Evolutionary conservation across 352 stramenopile genomes (phyloP), one percentile per base, ranked within the genome.

Genomic region (Phytophthora sojae): DNA sequence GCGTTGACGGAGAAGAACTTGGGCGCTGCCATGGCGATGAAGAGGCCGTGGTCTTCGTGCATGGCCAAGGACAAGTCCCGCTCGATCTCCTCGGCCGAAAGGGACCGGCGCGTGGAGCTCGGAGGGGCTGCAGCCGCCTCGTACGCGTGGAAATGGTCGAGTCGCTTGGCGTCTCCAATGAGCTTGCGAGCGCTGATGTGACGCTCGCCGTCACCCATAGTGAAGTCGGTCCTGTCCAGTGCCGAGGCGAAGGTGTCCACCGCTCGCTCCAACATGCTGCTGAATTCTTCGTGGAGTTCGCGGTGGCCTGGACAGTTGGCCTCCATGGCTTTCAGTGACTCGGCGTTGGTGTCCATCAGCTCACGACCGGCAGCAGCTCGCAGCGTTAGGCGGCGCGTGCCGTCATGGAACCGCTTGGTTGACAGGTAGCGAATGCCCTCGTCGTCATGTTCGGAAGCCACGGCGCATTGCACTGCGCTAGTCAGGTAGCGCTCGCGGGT

Each of bases 61-160:
- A 88, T 73, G 15, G 57, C 58, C 25, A 92, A 76, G 30, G 84
- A 92, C 61, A 89, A 66, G 58, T 78, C 71, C 3, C 39, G 42
- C 17, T 72, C 64, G 6, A 62, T 51, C 30, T 44, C 37, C 6
- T 61, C 58, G 17, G 39, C 50, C 26, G 54, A 67, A 51, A 69
- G 42, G 0, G 54, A 63, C 4, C 52, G 49, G 23, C 52, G 52
- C 17, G 1, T 50, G 9, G 58, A 61, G 26, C n/a, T 60, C 29
- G 30, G 0, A n/a, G 37, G 5, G 12, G 39, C 7, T 15, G 55
- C 7, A 61, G 63, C 56, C 17, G 79, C 76, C 44, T 90, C 70
- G 62, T 92, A 92, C 23, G 82, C 72, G 57, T 92, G 85, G 61
- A 92, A 91, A 62, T 92, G 82, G 32, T 92, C 83, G 4, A 92